Evolutionary conservation across 2,329 filamentous ascomycete genomes (phyloP).

Genomic region (Capronia coronata): DNA sequence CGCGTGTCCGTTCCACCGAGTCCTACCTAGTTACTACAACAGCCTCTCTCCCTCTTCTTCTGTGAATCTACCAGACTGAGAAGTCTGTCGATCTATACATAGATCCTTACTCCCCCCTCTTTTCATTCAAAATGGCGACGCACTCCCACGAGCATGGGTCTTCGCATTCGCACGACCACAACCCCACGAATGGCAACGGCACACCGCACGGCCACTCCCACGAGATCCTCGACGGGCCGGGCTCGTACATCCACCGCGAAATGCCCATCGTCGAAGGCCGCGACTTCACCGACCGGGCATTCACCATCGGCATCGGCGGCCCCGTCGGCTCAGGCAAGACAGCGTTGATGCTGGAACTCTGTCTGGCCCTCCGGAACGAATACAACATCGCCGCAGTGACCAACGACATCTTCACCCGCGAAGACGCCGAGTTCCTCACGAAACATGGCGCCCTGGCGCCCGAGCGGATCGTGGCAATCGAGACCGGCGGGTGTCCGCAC

Average conservation of each 20-base stretch:
- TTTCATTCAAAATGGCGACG: conserved; percentile 20
- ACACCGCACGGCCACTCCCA: conserved; percentile 79
- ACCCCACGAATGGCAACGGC: conserved; percentile 44
- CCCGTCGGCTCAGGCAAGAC: conserved; percentile 97
- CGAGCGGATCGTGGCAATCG: conserved; percentile 83
- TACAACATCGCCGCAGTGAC: conserved; percentile 93
- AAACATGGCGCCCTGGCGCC: conserved; percentile 76
- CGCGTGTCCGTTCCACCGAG: not conserved
- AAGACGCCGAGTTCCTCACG: conserved; percentile 96
- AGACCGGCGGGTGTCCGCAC: conserved; percentile 95
- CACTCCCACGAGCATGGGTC: conserved; percentile 31
- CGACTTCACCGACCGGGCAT: conserved; percentile 81
- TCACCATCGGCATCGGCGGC: conserved; percentile 95
- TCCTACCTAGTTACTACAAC: too few relatives aligned
- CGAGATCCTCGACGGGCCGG: conserved; percentile 89
- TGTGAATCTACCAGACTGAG: too few relatives aligned
- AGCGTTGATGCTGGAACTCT: conserved; percentile 90
- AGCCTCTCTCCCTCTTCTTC: too few relatives aligned
- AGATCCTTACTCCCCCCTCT: too few relatives aligned
- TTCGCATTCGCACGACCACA: conserved; percentile 36
- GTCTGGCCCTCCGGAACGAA: conserved; percentile 68
- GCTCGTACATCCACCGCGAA: conserved; percentile 81
- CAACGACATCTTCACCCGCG: conserved; percentile 43
- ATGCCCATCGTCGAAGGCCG: conserved; percentile 88
- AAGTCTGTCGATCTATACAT: too few relatives aligned